These are phyloP conservation scores for Gossypium aridum DNA, from an alignment of 441 rosid genomes.

Conservation along the genomic window DNA sequence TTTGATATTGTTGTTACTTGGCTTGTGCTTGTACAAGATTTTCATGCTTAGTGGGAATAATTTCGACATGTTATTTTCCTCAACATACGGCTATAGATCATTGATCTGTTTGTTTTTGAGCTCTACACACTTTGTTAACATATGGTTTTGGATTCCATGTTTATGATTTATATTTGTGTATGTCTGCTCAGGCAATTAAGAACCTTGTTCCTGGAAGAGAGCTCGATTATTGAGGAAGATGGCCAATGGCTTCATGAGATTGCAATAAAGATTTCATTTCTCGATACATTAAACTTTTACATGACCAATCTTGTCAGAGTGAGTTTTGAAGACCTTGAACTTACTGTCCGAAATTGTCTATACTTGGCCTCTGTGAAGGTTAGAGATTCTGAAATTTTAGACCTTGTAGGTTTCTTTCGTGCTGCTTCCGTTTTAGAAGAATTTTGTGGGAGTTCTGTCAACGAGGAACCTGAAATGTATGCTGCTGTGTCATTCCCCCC, in stretches of 20 bases:
- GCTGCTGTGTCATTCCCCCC: conserved; percentile 45
- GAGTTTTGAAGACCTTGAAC: conserved; percentile 59
- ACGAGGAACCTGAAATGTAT: conserved; percentile 43
- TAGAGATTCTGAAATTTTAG: conserved; percentile 61
- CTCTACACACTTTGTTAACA: too few species aligned
- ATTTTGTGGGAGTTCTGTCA: conserved; percentile 72
- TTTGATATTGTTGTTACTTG: too few species aligned
- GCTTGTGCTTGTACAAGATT: too few species aligned
- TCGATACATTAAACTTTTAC: conserved; percentile 72
- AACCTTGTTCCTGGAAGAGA: conserved; percentile 81
- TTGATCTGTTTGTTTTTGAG: too few species aligned
- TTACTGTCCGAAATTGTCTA: conserved; percentile 62
- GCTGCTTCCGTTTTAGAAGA: conserved; percentile 67
- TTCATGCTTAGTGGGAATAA: too few species aligned
- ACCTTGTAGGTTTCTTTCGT: conserved; percentile 60
- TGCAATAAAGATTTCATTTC: conserved; percentile 58
- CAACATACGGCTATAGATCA: too few species aligned
- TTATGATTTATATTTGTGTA: too few species aligned
- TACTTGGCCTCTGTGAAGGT: conserved; percentile 62
- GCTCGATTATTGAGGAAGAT: conserved; percentile 54
- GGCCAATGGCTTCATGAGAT: conserved; percentile 86
- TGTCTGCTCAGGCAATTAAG: conserved; percentile 34
- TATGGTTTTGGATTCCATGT: too few species aligned
- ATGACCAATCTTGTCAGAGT: conserved; percentile 56
- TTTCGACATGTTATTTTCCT: too few species aligned